Evolutionary conservation across 2,329 filamentous ascomycete species (phyloP), one percentile per base, ranked within the genome.

Genomic region (Fusarium sp.): DNA sequence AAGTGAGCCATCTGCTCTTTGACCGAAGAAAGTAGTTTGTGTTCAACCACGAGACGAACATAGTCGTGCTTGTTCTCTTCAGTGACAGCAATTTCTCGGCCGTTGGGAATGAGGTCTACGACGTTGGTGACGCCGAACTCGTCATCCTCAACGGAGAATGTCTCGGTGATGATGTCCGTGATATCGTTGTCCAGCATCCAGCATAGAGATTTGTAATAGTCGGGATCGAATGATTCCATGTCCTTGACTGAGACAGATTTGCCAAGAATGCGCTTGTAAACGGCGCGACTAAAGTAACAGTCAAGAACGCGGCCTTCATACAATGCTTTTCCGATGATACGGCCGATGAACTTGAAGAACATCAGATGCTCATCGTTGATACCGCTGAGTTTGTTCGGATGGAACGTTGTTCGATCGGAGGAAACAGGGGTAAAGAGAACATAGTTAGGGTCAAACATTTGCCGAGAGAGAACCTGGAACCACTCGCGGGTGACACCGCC

Each of bases 101-200:
- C 96, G 76, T 97, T 91, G 33, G 92, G 90, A 66, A 95, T 89
- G 48, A 99, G 88, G 78, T 99, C 96, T 48, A 97, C 91, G 15
- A 93, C 90, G 78, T 92, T 92, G 50, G 90, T 94, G 66, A 94
- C 94, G 66, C 96, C 96, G 80, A 99, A 99, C 76, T 92, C 93
- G 74, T 98, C 95, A 63, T 96, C 92, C 78, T 98, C 95, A 28
- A 97, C 90, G 13, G 95, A 96, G 79, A 99, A 98, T 2, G 93
- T 97, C 82, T 99, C 95, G 4, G 93, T 96, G 74, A 98, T 96
- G 76, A 98, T 94, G 76, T 98, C 96, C 6, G 95, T 97, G 74
- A 99, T 99, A 77, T 99, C 95, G 75, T 99, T 98, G 78, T 97
- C 93, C 60, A 98, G 86, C 90, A 99, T 98, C 97, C 97, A 99